A percentile compares a stretch with the other conserved stretches of the same genome.
These are phyloP conservation scores for Hirsutella rhossiliensis DNA, from an alignment of 2,329 filamentous ascomycete genomes.

Conservation along the genomic window DNA sequence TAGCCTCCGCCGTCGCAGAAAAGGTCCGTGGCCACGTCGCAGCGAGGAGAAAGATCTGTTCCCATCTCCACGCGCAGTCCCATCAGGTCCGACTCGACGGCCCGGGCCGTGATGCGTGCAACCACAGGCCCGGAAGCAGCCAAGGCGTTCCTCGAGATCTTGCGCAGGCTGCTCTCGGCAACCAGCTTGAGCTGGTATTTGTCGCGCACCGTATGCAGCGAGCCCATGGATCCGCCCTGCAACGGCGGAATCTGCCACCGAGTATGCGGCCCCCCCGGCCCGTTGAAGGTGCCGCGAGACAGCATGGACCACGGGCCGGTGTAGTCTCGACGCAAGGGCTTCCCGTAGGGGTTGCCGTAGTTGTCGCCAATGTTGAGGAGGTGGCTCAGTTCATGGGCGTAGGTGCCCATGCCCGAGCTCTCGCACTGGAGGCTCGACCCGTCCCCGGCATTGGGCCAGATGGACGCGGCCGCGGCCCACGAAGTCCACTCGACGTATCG, in stretches of 20 bases:
- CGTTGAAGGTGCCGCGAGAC: conserved; percentile 37
- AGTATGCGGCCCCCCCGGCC: conserved; percentile 38
- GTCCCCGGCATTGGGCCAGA: conserved; percentile 41
- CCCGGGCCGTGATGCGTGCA: conserved; percentile 33
- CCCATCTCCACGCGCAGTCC: conserved; percentile 34
- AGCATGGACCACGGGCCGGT: conserved; percentile 42
- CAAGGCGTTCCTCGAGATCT: conserved; percentile 29
- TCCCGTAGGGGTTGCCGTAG: conserved; percentile 40
- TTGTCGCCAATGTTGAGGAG: conserved; percentile 40
- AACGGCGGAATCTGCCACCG: conserved; percentile 39
- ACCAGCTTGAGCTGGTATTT: conserved; percentile 39
- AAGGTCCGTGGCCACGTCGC: conserved; percentile 26
- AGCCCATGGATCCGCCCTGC: conserved; percentile 35
- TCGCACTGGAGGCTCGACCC: conserved; percentile 41
- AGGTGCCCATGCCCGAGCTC: conserved; percentile 39
- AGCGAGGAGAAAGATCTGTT: conserved; percentile 30
- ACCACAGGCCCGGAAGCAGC: conserved; percentile 29
- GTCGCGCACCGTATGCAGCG: conserved; percentile 39
- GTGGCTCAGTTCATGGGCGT: conserved; percentile 40
- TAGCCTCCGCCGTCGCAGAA: conserved; percentile 39
- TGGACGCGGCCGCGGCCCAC: conserved; percentile 35
- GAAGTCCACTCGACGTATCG: conserved; percentile 41
- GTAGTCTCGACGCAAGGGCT: conserved; percentile 31
- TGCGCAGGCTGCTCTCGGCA: conserved; percentile 27
- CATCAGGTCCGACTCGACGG: conserved; percentile 29